Evolutionary conservation across 176 grass and related monocot species (phyloP).

Genomic region (Sorghum bicolor): DNA sequence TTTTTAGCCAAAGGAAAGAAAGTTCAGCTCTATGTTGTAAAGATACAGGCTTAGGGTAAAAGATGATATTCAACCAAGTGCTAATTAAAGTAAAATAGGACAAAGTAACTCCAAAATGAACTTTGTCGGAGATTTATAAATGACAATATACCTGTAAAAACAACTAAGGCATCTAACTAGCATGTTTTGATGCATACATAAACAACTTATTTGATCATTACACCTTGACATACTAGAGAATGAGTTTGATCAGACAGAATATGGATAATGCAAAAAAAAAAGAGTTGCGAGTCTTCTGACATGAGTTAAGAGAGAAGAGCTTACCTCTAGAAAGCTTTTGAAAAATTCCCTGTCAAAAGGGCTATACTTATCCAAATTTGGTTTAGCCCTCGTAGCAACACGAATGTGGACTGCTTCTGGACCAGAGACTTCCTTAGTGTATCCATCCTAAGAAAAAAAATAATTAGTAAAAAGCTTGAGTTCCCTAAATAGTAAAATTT

Average conservation of each 20-base stretch:
- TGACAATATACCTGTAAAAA: background rate
- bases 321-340: conserved; percentile 70
- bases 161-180: background rate
- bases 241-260: background rate
- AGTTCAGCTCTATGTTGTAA: too few species aligned
- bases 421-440: conserved; percentile 69
- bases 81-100: too few species aligned
- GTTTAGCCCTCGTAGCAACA: conserved; percentile 67
- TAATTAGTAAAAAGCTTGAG: background rate
- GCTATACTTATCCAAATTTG: conserved; percentile 44
- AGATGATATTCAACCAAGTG: too few species aligned
- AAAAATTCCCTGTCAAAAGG: conserved; percentile 60
- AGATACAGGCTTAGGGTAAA: too few species aligned
- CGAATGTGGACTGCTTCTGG: conserved; percentile 53
- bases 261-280: background rate
- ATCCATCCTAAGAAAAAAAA: conserved; percentile 64
- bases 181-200: background rate
- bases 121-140: too few species aligned
- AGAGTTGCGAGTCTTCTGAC: background rate
- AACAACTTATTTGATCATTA: background rate
- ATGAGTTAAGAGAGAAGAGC: background rate
- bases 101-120: too few species aligned
- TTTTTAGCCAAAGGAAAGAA: too few species aligned
- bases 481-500: background rate
- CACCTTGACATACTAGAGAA: background rate